Evolutionary conservation across 176 grass and related monocot genomes (phyloP).

Genomic region (Saccharum officinarum): DNA sequence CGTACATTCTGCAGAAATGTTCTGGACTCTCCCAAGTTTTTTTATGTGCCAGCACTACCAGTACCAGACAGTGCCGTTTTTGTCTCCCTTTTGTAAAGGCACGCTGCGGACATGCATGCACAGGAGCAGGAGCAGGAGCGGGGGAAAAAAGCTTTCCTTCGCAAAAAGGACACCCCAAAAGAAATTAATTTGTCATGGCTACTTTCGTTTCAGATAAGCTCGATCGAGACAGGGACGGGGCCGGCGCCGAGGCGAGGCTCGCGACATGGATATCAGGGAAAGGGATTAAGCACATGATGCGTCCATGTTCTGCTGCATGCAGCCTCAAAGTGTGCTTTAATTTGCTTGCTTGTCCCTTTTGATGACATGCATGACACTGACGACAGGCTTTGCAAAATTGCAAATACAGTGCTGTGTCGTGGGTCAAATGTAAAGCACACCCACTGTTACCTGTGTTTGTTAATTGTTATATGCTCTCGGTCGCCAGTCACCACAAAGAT

Average conservation of each 20-base stretch:
- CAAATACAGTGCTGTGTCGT: background rate
- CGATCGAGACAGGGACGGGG: background rate
- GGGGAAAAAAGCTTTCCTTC: background rate
- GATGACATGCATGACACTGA: background rate
- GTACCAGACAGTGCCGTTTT: background rate
- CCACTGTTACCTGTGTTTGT: background rate
- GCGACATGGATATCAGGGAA: background rate
- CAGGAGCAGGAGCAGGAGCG: background rate
- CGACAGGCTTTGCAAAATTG: background rate
- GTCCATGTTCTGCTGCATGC: background rate
- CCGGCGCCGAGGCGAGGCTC: background rate
- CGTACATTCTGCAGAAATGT: background rate
- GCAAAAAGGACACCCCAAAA: background rate
- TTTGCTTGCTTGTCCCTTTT: background rate
- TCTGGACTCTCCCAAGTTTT: background rate
- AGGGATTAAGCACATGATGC: background rate
- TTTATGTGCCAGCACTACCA: background rate
- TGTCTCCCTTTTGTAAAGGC: constrained; percentile 39
- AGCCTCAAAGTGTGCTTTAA: background rate
- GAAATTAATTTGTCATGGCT: background rate
- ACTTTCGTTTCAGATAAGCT: background rate
- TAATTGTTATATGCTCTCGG: background rate
- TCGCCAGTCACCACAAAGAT: constrained; percentile 16
- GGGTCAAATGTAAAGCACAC: constrained; percentile 44
- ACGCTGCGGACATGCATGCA: background rate